Evolutionary conservation across 2,329 filamentous ascomycete genomes (phyloP).

Genomic region (Helotiales sp.): DNA sequence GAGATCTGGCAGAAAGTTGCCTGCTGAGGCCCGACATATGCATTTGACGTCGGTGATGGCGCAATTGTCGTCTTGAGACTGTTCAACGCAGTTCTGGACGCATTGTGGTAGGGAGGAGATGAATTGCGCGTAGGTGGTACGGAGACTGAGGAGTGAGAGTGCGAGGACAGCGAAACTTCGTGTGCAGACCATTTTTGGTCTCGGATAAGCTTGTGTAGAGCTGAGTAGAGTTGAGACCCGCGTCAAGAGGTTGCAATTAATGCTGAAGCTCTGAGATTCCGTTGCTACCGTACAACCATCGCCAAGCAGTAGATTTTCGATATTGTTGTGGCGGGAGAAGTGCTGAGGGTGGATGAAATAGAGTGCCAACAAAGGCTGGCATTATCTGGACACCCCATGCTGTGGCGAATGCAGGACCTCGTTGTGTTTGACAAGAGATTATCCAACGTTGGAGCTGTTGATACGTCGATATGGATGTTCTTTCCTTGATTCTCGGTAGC

Average conservation of each 20-base stretch:
- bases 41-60: conserved; percentile 35
- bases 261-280: background rate
- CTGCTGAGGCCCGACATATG: conserved; percentile 39
- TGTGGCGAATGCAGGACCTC: conserved; percentile 20
- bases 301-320: conserved; percentile 3
- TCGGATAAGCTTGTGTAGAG: background rate
- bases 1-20: conserved; percentile 39
- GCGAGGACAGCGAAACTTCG: conserved; percentile 1
- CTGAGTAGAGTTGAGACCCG: background rate
- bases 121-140: conserved; percentile 31
- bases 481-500: conserved; percentile 20
- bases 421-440: background rate
- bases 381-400: conserved; percentile 3
- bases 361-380: background rate
- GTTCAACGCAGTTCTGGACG: conserved; percentile 38
- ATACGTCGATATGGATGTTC: background rate
- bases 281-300: conserved; percentile 2
- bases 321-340: conserved; percentile 9
- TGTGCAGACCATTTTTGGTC: conserved; percentile 7
- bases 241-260: background rate
- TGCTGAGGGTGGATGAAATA: no score
- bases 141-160: conserved; percentile 13
- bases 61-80: conserved; percentile 35
- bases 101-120: conserved; percentile 32
- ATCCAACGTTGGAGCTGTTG: background rate